These are phyloP conservation scores for Hygrophila difformis DNA, from an alignment of 257 asterid species.

Conservation along the genomic window DNA sequence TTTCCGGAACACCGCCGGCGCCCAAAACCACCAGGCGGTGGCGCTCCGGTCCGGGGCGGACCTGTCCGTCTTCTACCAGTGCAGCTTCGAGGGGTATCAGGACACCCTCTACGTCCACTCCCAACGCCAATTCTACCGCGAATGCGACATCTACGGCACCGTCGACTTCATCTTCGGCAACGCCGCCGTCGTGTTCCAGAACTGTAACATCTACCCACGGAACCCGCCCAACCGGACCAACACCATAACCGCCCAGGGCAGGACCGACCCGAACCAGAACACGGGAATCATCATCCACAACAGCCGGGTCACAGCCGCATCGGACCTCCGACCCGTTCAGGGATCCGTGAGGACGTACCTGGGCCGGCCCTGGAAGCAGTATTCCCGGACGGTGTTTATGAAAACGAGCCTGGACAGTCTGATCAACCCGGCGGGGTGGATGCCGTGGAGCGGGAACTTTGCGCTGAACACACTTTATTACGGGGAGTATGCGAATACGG, in stretches of 20 bases:
- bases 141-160: constrained; percentile 76
- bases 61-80: constrained; percentile 56
- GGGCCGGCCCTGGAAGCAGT: constrained; percentile 83
- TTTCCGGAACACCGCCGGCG: constrained; percentile 73
- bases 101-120: constrained; percentile 77
- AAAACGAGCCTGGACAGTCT: constrained; percentile 45
- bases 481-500: constrained; percentile 81
- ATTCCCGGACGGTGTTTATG: constrained; percentile 70
- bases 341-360: constrained; percentile 62
- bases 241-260: constrained; percentile 78
- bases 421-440: constrained; percentile 74
- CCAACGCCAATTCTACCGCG: constrained; percentile 55
- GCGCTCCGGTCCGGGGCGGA: constrained; percentile 82
- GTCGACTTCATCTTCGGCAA: constrained; percentile 86
- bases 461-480: constrained; percentile 65
- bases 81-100: constrained; percentile 88
- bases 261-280: constrained; percentile 73
- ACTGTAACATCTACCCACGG: constrained; percentile 58
- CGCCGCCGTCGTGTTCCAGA: constrained; percentile 78
- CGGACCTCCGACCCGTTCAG: constrained; percentile 44
- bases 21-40: constrained; percentile 70
- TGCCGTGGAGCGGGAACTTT: constrained; percentile 77
- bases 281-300: constrained; percentile 75
- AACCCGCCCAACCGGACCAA: constrained; percentile 60
- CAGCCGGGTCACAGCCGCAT: constrained; percentile 42